These are phyloP conservation scores for Termitomyces bulborhizus DNA, from an alignment of 768 basidiomycete genomes.

Conservation along the genomic window DNA sequence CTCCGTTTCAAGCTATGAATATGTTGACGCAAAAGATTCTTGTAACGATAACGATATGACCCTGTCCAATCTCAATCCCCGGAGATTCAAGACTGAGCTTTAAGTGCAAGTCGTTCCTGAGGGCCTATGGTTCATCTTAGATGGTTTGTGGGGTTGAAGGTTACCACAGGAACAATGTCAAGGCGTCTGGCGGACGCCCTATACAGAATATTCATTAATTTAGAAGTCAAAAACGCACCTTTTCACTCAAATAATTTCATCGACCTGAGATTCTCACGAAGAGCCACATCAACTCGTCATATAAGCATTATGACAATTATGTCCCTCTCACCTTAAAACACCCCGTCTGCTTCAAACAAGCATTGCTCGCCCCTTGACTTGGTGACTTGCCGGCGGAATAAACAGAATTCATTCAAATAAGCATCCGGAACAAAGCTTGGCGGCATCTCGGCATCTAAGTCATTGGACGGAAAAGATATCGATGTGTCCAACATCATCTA, in stretches of 20 bases:
- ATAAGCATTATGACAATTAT: not conserved
- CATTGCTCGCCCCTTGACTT: not conserved
- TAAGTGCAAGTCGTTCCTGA: not conserved
- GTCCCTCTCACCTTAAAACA: not conserved
- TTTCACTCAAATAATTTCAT: not conserved
- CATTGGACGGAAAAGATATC: too few species aligned
- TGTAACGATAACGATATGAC: not conserved
- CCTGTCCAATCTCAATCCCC: not conserved
- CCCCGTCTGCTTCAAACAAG: slow-evolving; percentile 1
- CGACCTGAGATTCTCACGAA: not conserved
- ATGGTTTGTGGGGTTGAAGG: not conserved
- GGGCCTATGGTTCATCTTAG: not conserved
- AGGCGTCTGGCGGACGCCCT: not conserved
- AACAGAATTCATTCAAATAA: not conserved
- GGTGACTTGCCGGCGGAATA: too few species aligned
- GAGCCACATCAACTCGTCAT: not conserved
- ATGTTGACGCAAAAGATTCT: too few species aligned
- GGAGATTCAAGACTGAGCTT: not conserved
- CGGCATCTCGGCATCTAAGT: not conserved
- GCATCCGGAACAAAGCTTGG: not conserved
- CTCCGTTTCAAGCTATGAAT: not conserved
- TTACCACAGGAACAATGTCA: not conserved
- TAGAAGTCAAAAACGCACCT: not conserved
- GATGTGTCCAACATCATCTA: not conserved
- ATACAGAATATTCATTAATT: not conserved